Evolutionary conservation across 805 yeast species (phyloP).

Genomic region (Ogataea nitratoaversa): DNA sequence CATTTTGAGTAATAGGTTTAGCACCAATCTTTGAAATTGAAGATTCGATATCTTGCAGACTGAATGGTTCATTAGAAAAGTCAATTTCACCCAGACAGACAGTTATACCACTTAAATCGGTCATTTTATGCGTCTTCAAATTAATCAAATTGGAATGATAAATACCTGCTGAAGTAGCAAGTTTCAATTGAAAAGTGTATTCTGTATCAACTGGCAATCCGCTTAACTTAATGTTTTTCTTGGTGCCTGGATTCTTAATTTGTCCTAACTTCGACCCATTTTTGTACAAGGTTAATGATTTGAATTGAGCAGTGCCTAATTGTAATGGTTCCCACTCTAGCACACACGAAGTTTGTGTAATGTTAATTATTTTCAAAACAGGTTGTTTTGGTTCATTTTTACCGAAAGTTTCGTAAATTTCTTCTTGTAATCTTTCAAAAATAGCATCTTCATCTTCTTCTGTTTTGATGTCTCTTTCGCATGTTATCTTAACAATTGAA

Average conservation of each 20-base stretch:
- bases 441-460: conserved; percentile 55
- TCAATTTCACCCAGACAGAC: conserved; percentile 83
- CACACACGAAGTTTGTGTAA: conserved; percentile 92
- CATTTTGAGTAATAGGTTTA: conserved; percentile 65
- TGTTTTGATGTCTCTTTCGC: conserved; percentile 69
- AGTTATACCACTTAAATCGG: conserved; percentile 88
- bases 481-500: conserved; percentile 78
- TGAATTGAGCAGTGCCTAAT: conserved; percentile 77
- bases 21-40: conserved; percentile 76
- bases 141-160: conserved; percentile 63
- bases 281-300: conserved; percentile 72
- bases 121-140: conserved; percentile 90
- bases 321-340: conserved; percentile 89
- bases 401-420: conserved; percentile 71
- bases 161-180: conserved; percentile 89
- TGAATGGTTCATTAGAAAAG: conserved; percentile 42
- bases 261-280: conserved; percentile 70
- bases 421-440: conserved; percentile 67
- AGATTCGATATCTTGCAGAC: conserved; percentile 54
- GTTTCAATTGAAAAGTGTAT: conserved; percentile 72
- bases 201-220: conserved; percentile 86
- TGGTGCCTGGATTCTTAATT: conserved; percentile 77
- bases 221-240: conserved; percentile 79
- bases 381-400: conserved; percentile 69
- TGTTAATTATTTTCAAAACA: conserved; percentile 60